phyloP scores from a whole-genome alignment of 2,329 filamentous ascomycete species.

The Pseudogymnoascus sp. region DNA sequence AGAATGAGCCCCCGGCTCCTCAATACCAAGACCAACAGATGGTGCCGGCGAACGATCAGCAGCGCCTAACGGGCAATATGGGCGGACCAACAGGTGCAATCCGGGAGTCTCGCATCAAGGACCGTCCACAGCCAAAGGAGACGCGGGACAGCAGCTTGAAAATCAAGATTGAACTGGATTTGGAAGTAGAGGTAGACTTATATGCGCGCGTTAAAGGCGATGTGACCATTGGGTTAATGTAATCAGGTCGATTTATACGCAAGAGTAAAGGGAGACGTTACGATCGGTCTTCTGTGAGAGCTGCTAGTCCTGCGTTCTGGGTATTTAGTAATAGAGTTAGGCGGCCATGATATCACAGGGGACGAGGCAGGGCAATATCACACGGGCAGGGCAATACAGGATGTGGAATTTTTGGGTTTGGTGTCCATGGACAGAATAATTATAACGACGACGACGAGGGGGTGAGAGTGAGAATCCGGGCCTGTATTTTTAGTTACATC shows the following conservation, averaged over 20 bases:
- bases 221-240: conserved; percentile 24
- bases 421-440: background rate
- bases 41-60: conserved; percentile 15
- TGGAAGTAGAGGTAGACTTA: conserved; percentile 22
- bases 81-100: conserved; percentile 26
- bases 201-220: conserved; percentile 29
- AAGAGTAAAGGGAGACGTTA: conserved; percentile 18
- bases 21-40: conserved; percentile 13
- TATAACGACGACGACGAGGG: background rate
- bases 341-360: conserved; percentile 11
- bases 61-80: conserved; percentile 24
- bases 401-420: background rate
- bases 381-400: background rate
- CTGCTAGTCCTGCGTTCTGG: background rate
- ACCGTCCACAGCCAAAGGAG: conserved; percentile 30
- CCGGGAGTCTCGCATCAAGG: conserved; percentile 32
- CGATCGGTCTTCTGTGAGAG: conserved; percentile 15
- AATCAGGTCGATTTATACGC: conserved; percentile 18
- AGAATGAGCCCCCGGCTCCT: conserved; percentile 7
- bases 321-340: conserved; percentile 16
- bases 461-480: background rate
- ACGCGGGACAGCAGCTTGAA: conserved; percentile 33
- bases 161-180: conserved; percentile 36
- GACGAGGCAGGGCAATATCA: background rate
- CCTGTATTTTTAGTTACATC: background rate